Evolutionary conservation across 2,329 filamentous ascomycete species (phyloP).

Genomic region (Claviceps humidiphila): DNA sequence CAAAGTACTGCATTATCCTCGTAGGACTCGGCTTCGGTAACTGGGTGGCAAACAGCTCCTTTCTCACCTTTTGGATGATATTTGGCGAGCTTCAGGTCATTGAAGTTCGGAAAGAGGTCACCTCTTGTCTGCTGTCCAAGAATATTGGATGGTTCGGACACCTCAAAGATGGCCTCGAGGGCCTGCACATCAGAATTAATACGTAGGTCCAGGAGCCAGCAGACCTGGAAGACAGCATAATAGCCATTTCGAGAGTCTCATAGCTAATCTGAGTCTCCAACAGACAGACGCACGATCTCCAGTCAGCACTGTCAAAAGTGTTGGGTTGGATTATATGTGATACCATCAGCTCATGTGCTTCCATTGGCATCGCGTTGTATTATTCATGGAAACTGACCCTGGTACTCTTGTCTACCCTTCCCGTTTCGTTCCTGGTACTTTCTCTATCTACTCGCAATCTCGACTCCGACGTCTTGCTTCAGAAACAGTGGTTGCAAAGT

Average conservation of each 20-base stretch:
- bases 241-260: background rate
- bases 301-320: conserved; percentile 66
- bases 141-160: conserved; percentile 75
- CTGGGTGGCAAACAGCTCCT: conserved; percentile 54
- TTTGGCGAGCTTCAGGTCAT: conserved; percentile 74
- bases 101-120: conserved; percentile 49
- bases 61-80: conserved; percentile 57
- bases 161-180: conserved; percentile 55
- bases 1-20: conserved; percentile 49
- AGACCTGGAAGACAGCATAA: background rate
- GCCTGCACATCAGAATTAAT: conserved; percentile 59
- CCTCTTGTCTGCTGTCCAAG: conserved; percentile 54
- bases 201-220: conserved; percentile 38
- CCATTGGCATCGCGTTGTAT: conserved; percentile 59
- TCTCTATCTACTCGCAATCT: conserved; percentile 46
- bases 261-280: background rate
- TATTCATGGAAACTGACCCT: conserved; percentile 77
- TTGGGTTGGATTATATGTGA: conserved; percentile 58
- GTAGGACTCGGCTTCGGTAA: conserved; percentile 47
- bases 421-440: conserved; percentile 50
- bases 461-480: conserved; percentile 51
- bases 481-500: conserved; percentile 52
- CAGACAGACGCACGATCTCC: conserved; percentile 72
- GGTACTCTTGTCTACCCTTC: conserved; percentile 60
- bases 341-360: conserved; percentile 48